Base-by-base conservation (phyloP, 1,139 yeast genomes). In the Candida labiduridarum region DNA sequence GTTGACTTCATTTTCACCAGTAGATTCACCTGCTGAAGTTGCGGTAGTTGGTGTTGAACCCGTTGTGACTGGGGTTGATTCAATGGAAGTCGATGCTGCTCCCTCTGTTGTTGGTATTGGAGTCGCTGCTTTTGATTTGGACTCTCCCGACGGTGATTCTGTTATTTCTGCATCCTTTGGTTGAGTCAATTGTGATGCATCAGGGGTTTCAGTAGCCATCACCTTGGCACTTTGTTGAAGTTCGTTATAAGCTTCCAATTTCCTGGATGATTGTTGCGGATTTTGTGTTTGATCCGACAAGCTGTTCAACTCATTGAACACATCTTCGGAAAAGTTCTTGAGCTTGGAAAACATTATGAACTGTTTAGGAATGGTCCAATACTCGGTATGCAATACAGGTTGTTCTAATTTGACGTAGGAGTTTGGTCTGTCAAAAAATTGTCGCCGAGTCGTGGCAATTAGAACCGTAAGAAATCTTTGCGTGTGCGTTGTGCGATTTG, bases 271-370 rank as follows among this genome's bases (percentile, higher is more conserved):
- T 49, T 50, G 50, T 25, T 45, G 27, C 41, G 42, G 50, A 11
- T 30, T 29, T 34, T 45, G 45, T 34, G 43, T 41, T 42, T 41
- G 50, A 15, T 53, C 60, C 46, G 51, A 53, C 53, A 47, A 56
- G 44, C 64, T 67, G 52, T 73, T 75, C 56, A 76, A 63, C 59
- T 76, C 77, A 55, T 76, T 75, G 55, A 76, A 63, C 59, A 76
- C 77, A 55, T 76, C 81, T 53, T 75, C 81, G 2, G 89, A 77
- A 46, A 89, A 71, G 59, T 84, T 85, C 71, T 87, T 88, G 4
- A 69, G 54, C 53, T 69, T 65, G 33, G 65, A 65, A 59, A 69
- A 68, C 74, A 69, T 69, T 19, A 3, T 10, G 18, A n/a, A 11
- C 14, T 39, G 31, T 39, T 39, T 9, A 15, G 6, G 9, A 36